Percentiles rank a stretch among this genome's conserved stretches.
Conservation (phyloP, 2,329 filamentous ascomycete genomes). For the Pezicula carpinea region DNA sequence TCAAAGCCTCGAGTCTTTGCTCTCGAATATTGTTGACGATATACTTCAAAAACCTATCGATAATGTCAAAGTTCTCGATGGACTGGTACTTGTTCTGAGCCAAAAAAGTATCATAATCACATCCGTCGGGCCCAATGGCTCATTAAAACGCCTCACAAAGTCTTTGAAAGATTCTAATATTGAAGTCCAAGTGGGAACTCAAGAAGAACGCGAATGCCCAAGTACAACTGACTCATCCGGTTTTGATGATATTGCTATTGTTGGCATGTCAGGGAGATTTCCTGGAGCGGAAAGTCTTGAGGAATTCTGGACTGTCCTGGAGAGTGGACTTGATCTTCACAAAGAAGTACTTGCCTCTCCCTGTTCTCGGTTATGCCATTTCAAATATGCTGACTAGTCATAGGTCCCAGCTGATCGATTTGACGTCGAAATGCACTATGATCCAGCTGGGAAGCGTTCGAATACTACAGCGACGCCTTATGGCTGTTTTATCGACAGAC, state of each 20-base stretch:
- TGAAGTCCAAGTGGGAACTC: neutral
- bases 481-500: constrained; percentile 66
- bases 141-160: neutral
- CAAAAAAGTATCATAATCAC: constrained; percentile 37
- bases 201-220: neutral
- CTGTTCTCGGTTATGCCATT: no score
- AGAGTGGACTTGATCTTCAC: constrained; percentile 69
- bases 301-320: constrained; percentile 38
- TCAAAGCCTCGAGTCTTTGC: constrained; percentile 6
- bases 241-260: constrained; percentile 33
- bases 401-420: constrained; percentile 61
- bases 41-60: constrained; percentile 17
- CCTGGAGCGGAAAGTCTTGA: constrained; percentile 27
- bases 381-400: no score
- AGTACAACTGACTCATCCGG: neutral
- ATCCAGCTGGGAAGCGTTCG: constrained; percentile 64
- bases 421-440: constrained; percentile 63
- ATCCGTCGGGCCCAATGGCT: constrained; percentile 34
- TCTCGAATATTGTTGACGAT: constrained; percentile 11
- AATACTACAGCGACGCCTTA: constrained; percentile 72
- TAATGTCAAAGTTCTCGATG: neutral
- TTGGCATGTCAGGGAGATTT: constrained; percentile 31
- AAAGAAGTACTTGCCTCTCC: constrained; percentile 14
- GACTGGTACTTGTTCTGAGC: neutral
- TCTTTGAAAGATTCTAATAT: neutral